These are phyloP conservation scores for Trichoderma semiorbis DNA, from an alignment of 2,329 filamentous ascomycete genomes.

Conservation along the genomic window DNA sequence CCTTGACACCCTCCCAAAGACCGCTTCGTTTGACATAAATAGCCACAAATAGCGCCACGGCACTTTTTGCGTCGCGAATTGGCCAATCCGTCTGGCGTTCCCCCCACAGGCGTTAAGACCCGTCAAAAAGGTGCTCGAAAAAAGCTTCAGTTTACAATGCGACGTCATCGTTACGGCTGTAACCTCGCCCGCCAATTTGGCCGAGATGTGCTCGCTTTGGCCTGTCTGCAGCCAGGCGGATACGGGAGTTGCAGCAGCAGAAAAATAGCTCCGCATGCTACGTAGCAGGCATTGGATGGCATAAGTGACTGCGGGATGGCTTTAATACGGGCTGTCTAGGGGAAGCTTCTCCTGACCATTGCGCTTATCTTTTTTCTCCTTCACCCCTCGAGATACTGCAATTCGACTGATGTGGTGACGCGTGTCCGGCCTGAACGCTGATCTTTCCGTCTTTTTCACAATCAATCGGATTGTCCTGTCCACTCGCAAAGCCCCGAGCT, in stretches of 20 bases:
- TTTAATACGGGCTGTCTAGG: background rate
- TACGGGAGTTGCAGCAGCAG: background rate
- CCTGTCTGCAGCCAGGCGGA: conserved; percentile 7
- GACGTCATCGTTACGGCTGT: conserved; percentile 17
- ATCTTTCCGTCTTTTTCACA: background rate
- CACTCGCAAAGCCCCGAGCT: background rate
- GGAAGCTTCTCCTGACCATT: conserved; percentile 12
- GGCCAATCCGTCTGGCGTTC: conserved; percentile 1
- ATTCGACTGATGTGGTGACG: conserved; percentile 2
- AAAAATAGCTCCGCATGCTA: background rate
- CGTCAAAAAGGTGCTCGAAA: background rate
- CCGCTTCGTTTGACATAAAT: conserved; percentile 11
- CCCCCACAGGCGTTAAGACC: background rate
- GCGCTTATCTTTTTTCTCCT: background rate
- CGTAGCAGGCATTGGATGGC: conserved; percentile 7
- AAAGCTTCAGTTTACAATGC: conserved; percentile 3
- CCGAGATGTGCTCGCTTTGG: conserved; percentile 7
- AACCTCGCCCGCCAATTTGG: conserved; percentile 12
- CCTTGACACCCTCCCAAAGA: background rate
- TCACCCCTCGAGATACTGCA: background rate
- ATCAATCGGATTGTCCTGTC: background rate
- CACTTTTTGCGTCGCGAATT: conserved; percentile 6
- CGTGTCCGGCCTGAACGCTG: background rate
- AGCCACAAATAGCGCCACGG: background rate
- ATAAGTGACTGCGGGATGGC: background rate